These are phyloP conservation scores for Trichoderma endophyticum DNA, from an alignment of 2,329 filamentous ascomycete genomes.

Conservation along the genomic window DNA sequence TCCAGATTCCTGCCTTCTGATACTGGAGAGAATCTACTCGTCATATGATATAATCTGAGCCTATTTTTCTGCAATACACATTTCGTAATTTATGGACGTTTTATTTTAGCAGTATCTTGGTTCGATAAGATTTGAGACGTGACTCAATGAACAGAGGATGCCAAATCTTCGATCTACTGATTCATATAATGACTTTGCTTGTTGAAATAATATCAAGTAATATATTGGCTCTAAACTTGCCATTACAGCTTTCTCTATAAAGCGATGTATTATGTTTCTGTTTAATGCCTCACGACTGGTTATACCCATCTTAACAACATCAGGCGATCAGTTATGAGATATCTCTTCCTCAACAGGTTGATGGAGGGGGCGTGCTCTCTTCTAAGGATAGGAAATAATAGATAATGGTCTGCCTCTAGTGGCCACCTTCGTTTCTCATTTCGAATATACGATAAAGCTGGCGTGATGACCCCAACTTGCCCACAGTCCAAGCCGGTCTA, in stretches of 20 bases:
- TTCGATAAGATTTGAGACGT: neutral
- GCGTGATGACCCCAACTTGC: neutral
- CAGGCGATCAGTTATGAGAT: neutral
- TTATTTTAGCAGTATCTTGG: neutral
- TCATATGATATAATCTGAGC: neutral
- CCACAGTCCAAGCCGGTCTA: neutral
- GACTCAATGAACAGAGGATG: neutral
- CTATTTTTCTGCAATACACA: neutral
- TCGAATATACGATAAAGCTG: neutral
- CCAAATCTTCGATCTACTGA: neutral
- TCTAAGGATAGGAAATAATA: neutral
- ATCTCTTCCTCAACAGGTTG: neutral
- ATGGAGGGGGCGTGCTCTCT: neutral
- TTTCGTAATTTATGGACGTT: neutral
- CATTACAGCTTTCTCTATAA: no score
- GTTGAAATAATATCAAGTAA: neutral
- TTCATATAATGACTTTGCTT: neutral
- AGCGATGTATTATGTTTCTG: neutral
- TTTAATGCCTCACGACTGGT: neutral
- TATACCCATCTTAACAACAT: neutral
- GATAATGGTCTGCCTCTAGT: neutral
- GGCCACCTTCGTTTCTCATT: neutral
- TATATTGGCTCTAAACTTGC: no score
- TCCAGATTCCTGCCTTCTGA: neutral
- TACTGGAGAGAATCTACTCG: no score